Percentiles rank a stretch among this genome's conserved stretches.
phyloP scores from a whole-genome alignment of 257 asterid species.

The Solanum verrucosum region DNA sequence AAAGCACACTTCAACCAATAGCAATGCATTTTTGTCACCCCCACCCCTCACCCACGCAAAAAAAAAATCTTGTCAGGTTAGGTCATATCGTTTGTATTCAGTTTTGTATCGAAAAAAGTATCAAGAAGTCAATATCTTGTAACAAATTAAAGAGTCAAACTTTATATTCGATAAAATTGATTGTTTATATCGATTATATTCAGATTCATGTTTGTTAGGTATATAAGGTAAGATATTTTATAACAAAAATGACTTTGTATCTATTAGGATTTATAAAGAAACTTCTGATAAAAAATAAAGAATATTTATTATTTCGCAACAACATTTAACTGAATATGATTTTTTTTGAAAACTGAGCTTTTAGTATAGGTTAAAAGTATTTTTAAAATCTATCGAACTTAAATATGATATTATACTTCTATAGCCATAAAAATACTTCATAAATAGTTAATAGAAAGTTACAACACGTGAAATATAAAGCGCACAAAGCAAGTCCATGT shows the following conservation, averaged over 20 bases:
- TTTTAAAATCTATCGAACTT: background rate
- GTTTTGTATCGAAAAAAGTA: background rate
- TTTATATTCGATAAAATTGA: fast-evolving
- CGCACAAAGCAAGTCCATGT: fast-evolving
- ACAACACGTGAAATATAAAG: no score
- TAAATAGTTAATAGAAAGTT: no score
- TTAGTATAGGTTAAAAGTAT: background rate
- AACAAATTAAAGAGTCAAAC: background rate
- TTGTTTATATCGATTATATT: background rate
- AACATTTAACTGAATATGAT: fast-evolving
- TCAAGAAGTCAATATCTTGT: background rate
- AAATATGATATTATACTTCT: no score
- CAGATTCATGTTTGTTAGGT: background rate
- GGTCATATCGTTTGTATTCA: background rate
- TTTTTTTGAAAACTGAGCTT: background rate
- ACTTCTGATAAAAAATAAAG: background rate
- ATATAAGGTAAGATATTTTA: background rate
- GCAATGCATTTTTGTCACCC: background rate
- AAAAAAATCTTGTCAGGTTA: background rate
- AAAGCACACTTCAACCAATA: background rate
- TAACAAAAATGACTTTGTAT: background rate
- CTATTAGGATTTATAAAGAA: fast-evolving
- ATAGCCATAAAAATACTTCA: no score
- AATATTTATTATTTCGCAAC: fast-evolving
- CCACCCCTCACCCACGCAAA: background rate